These are phyloP conservation scores for Ligustrum vulgare DNA, from an alignment of 257 asterid genomes.

Conservation along the genomic window DNA sequence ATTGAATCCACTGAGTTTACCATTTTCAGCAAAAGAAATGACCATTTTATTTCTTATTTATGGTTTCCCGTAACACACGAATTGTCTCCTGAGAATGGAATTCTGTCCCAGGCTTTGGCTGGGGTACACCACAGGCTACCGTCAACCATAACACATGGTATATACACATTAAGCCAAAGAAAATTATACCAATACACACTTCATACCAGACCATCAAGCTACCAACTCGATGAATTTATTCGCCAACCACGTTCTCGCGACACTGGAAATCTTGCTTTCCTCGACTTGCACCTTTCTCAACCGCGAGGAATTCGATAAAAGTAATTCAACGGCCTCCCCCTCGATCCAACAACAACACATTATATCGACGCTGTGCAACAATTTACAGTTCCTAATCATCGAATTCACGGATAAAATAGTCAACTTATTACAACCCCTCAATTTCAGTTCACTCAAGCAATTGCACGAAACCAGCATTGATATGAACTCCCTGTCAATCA, in stretches of 20 bases:
- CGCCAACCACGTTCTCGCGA: constrained; percentile 35
- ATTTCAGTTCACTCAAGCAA: constrained; percentile 52
- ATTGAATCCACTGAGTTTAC: too few species aligned
- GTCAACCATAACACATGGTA: too few species aligned
- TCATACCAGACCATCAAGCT: too few species aligned
- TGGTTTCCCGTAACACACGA: too few species aligned
- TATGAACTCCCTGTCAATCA: constrained; percentile 62
- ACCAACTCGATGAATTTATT: constrained; percentile 41
- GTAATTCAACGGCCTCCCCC: constrained; percentile 46
- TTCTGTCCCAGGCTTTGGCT: too few species aligned
- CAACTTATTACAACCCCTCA: constrained; percentile 66
- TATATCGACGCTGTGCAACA: constrained; percentile 50
- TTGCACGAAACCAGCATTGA: constrained; percentile 67
- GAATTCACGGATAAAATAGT: constrained; percentile 29
- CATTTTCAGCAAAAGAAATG: too few species aligned
- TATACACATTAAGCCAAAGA: too few species aligned
- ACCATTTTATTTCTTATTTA: too few species aligned
- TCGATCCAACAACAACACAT: constrained; percentile 47
- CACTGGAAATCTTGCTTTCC: constrained; percentile 48
- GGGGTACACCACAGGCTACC: too few species aligned
- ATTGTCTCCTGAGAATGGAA: too few species aligned
- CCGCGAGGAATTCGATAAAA: constrained; percentile 36
- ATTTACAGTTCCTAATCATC: constrained; percentile 47
- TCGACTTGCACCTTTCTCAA: constrained; percentile 64
- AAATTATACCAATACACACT: background rate